Evolutionary conservation across 2,329 filamentous ascomycete species (phyloP).

Genomic region (Ophiosphaerella herpotricha): DNA sequence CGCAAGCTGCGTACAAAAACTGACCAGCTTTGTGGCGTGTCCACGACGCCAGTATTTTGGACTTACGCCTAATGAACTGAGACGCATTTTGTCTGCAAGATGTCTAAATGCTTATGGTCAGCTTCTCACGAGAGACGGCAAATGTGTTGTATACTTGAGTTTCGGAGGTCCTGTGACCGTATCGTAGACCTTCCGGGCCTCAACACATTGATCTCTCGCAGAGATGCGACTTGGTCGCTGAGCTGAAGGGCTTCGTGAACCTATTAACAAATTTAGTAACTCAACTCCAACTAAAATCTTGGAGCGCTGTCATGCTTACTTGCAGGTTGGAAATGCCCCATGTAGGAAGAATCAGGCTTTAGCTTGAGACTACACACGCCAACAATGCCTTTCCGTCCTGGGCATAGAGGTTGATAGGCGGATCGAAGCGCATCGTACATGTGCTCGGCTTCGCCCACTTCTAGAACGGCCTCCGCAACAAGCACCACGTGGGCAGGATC

Average conservation of each 20-base stretch:
- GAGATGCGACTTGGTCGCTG: neutral
- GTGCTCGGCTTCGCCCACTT: constrained; percentile 14
- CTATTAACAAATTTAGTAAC: constrained; percentile 11
- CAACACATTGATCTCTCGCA: constrained; percentile 24
- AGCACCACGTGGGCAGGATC: constrained; percentile 21
- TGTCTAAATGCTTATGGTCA: constrained; percentile 6
- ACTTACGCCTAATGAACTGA: constrained; percentile 26
- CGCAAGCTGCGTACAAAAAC: constrained; percentile 31
- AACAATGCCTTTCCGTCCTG: constrained; percentile 18
- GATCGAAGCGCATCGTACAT: constrained; percentile 28
- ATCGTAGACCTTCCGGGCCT: constrained; percentile 22
- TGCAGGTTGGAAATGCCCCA: constrained; percentile 20
- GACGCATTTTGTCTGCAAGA: constrained; percentile 19
- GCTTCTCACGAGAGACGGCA: neutral
- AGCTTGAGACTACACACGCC: constrained; percentile 31
- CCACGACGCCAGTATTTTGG: constrained; percentile 35
- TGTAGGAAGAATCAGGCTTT: constrained; percentile 25
- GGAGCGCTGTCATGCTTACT: constrained; percentile 18
- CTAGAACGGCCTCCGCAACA: constrained; percentile 19
- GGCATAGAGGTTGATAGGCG: constrained; percentile 8
- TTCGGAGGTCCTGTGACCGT: constrained; percentile 28
- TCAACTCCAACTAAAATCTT: constrained; percentile 1
- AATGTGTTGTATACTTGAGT: constrained; percentile 15
- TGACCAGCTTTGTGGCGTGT: constrained; percentile 29
- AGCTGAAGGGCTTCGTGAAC: constrained; percentile 1